Base-by-base conservation (phyloP, 306 rosid species). In the Dryas drummondii region DNA sequence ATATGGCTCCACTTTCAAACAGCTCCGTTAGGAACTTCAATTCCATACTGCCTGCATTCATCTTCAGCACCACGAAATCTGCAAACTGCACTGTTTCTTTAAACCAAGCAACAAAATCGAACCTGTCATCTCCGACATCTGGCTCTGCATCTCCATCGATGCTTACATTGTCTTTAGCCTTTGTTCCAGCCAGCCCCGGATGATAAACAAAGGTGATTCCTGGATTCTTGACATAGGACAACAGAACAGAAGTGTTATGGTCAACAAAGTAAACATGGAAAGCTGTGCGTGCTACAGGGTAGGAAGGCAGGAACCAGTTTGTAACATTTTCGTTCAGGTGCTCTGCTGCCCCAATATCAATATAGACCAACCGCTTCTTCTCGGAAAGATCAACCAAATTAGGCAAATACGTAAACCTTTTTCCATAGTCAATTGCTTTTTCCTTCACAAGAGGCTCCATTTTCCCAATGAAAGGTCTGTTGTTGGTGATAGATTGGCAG, bases 141-240 rank as follows among this genome's bases (percentile, higher is more conserved):
- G 93, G 86, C 58, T 91, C 97, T 58, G 84, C 3, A 9, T 80
- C 84, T 27, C 74, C 87, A 3, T 71, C 87, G 2, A 42, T 19
- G 2, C 4, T 54, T 15, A 4, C 44, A 40, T 64, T 64, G 52
- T 66, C 51, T 2, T 64, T 40, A 2, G 12, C 74, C 61, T 82
- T 59, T 3, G 42, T 69, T 72, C 86, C 96, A 3, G 92, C 89
- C 70, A 94, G 79, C 9, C 88, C 89, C 0, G 98, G 98, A 78
- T 90, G 92, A 86, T 94, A 94, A 74, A 94, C 93, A 66, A 94
- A 94, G 37, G 96, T 91, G 80, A 90, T 71, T 26, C 97, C 96
- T 2, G 97, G 94, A 49, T 75, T 72, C 63, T 80, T 85, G 74
- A 91, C 94, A 65, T 85, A 79, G 5, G 97, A 82, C 61, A 86